A percentile compares a stretch with the other conserved stretches of the same genome.
Conservation (phyloP, 768 basidiomycete species). For the Auriscalpium microsporum region DNA sequence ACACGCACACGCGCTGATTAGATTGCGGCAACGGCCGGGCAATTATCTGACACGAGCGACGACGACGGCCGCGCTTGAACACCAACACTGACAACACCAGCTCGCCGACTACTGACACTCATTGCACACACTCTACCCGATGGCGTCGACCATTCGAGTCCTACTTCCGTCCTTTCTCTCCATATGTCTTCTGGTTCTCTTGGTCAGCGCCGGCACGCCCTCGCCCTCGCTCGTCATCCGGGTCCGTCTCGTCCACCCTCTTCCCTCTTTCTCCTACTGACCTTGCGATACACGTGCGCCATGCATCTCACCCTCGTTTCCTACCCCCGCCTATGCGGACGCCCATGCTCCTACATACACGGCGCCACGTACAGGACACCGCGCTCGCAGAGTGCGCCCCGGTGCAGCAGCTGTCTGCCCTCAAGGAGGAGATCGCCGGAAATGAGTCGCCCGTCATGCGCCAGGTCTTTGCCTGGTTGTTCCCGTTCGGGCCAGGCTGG, state of each 20-base stretch:
- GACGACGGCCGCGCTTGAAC: not conserved
- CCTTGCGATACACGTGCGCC: constrained; percentile 16
- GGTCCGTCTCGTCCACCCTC: constrained; percentile 4
- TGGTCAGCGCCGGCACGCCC: constrained; percentile 1
- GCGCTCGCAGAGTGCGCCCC: constrained; percentile 36
- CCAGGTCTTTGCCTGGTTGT: constrained; percentile 69
- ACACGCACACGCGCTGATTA: not conserved
- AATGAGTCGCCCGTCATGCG: constrained; percentile 69
- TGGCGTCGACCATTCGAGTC: not conserved
- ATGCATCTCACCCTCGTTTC: not conserved
- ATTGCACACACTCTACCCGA: not conserved
- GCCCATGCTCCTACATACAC: not conserved
- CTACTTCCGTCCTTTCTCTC: constrained; percentile 9
- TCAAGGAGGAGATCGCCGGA: constrained; percentile 56
- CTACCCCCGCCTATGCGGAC: not conserved
- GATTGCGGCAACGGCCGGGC: not conserved
- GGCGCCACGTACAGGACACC: constrained; percentile 26
- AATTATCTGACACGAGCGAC: not conserved
- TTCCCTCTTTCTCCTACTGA: constrained; percentile 4
- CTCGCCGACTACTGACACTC: not conserved
- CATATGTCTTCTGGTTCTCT: not conserved
- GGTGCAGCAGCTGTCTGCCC: constrained; percentile 39
- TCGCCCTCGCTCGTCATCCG: constrained; percentile 6
- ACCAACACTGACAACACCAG: not conserved
- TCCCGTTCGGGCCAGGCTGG: constrained; percentile 87